phyloP scores from a whole-genome alignment of 352 stramenopile species.

The Thalassiosira hispida region DNA sequence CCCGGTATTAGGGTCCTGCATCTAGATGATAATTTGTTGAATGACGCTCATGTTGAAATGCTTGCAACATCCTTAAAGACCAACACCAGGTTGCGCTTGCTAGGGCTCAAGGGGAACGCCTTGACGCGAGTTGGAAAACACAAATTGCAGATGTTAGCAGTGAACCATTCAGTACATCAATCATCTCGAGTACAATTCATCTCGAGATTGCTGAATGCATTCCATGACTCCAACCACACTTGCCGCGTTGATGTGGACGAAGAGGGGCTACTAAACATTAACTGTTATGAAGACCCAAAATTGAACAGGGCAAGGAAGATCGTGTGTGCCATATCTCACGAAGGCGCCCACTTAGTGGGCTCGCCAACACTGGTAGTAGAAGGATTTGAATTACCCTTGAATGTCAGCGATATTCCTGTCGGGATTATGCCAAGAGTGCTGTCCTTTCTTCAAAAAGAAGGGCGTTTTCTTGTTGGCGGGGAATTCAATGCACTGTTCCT shows the following conservation, averaged over 20 bases:
- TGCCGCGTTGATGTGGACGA: background rate
- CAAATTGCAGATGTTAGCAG: background rate
- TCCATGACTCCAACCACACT: conserved; percentile 16
- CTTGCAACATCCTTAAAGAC: background rate
- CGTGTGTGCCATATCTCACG: background rate
- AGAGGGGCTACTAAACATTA: background rate
- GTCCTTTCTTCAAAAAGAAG: background rate
- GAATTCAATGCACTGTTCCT: background rate
- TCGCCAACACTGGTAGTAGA: too few species aligned
- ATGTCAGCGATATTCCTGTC: background rate
- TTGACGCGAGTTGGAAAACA: background rate
- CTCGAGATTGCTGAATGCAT: background rate
- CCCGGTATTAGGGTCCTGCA: background rate
- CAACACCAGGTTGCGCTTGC: background rate
- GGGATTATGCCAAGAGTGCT: conserved; percentile 7
- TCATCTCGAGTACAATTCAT: too few species aligned
- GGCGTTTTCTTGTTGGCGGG: background rate
- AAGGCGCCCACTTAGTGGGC: background rate
- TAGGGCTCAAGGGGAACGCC: background rate
- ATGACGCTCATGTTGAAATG: background rate
- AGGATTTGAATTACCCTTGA: too few species aligned
- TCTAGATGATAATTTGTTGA: conserved; percentile 5
- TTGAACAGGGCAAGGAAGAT: background rate
- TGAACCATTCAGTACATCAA: background rate
- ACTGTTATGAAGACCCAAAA: background rate